These are phyloP conservation scores for Aureobasidium sp. DNA, from an alignment of 2,329 filamentous ascomycete genomes.

Conservation along the genomic window DNA sequence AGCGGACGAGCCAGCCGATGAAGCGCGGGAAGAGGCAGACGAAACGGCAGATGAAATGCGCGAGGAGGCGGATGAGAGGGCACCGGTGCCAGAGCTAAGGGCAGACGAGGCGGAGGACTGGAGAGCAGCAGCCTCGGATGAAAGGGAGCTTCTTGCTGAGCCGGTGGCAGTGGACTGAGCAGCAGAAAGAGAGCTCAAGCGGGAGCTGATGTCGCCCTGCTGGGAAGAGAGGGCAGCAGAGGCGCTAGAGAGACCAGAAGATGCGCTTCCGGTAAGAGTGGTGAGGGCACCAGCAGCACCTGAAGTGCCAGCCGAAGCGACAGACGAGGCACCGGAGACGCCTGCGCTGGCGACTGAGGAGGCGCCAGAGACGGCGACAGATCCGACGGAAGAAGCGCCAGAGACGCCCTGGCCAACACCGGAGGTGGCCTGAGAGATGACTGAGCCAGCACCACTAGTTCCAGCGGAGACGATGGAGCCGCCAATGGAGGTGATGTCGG, in stretches of 20 bases:
- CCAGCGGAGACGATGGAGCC: not conserved
- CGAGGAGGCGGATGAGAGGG: not conserved
- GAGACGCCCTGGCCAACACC: not conserved
- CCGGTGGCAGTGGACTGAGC: slow-evolving; percentile 11
- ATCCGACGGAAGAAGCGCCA: slow-evolving; percentile 6
- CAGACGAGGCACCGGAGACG: not conserved
- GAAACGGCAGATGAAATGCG: slow-evolving; percentile 4
- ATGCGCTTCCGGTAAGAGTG: not conserved
- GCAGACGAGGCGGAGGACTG: slow-evolving; percentile 1
- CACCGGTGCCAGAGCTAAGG: not conserved
- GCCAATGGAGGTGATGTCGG: slow-evolving; percentile 2
- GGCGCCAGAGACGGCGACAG: not conserved
- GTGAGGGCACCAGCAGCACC: not conserved
- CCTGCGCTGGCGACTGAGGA: slow-evolving; percentile 1
- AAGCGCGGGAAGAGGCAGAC: not conserved
- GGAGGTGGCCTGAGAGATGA: slow-evolving; percentile 2
- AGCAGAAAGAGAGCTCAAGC: slow-evolving; percentile 3
- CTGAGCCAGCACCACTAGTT: slow-evolving; percentile 4
- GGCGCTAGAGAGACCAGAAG: not conserved
- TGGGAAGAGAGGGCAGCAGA: not conserved
- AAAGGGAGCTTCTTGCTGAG: slow-evolving; percentile 13
- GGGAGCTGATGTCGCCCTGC: not conserved
- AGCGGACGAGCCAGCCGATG: not conserved
- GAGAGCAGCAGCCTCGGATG: slow-evolving; percentile 10
- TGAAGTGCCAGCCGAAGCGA: not conserved